phyloP scores from a whole-genome alignment of 2,329 filamentous ascomycete species.

The Aureobasidium melanogenum region DNA sequence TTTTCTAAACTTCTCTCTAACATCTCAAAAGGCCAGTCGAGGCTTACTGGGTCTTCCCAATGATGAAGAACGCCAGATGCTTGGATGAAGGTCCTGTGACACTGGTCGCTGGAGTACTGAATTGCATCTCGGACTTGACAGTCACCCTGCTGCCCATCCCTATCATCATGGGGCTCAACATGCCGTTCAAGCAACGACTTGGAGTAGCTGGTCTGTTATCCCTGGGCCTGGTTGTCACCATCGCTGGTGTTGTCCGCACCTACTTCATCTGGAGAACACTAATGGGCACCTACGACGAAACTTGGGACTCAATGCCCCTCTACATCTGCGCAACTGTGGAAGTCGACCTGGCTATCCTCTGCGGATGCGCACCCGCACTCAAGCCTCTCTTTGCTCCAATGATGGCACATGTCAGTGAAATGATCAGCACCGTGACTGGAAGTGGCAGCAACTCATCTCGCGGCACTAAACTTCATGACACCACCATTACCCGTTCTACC shows the following conservation, averaged over 20 bases:
- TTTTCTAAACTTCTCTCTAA: conserved; percentile 9
- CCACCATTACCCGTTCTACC: neutral
- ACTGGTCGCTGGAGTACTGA: conserved; percentile 34
- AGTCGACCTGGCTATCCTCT: conserved; percentile 37
- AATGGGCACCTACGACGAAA: conserved; percentile 33
- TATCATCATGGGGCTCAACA: conserved; percentile 33
- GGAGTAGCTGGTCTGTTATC: conserved; percentile 15
- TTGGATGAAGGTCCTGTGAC: conserved; percentile 33
- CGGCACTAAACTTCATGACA: neutral
- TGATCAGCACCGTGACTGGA: neutral
- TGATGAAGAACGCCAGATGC: conserved; percentile 26
- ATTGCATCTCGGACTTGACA: conserved; percentile 33
- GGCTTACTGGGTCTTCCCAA: conserved; percentile 34
- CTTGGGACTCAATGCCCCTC: conserved; percentile 37
- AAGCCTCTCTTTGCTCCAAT: conserved; percentile 21
- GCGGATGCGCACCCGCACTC: conserved; percentile 29
- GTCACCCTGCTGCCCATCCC: conserved; percentile 37
- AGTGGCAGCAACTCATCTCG: neutral
- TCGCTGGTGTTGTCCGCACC: conserved; percentile 31
- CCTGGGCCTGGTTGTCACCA: conserved; percentile 15
- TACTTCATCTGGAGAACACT: conserved; percentile 36
- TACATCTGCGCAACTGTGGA: conserved; percentile 41
- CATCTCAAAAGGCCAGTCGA: conserved; percentile 25
- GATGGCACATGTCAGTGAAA: neutral
- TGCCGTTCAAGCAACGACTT: conserved; percentile 31